These are phyloP conservation scores for Leccinum fuscescens DNA, from an alignment of 1,284 basidiomycete species.

Conservation along the genomic window DNA sequence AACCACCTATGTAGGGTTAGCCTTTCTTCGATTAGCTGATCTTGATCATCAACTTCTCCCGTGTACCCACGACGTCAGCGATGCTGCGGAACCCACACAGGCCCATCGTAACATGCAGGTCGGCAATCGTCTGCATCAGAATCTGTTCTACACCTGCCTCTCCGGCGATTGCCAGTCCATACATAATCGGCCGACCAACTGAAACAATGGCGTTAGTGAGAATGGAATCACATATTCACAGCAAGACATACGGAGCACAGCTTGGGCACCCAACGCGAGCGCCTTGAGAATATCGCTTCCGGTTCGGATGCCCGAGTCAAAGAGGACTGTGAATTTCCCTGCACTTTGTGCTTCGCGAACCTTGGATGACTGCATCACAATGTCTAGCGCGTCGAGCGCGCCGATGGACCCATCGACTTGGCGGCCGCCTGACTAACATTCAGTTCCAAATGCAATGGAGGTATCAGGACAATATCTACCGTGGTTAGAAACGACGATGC, in stretches of 20 bases:
- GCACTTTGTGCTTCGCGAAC: slow-evolving; percentile 56
- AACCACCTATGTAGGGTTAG: not conserved
- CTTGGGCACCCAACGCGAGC: slow-evolving; percentile 67
- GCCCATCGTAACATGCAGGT: slow-evolving; percentile 54
- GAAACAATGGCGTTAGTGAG: not conserved
- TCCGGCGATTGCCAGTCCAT: slow-evolving; percentile 53
- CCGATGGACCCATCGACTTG: slow-evolving; percentile 81
- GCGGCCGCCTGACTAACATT: slow-evolving; percentile 53
- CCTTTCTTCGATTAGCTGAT: slow-evolving; percentile 4
- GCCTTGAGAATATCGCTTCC: slow-evolving; percentile 79
- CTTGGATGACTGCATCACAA: slow-evolving; percentile 56
- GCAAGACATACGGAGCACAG: slow-evolving; percentile 49
- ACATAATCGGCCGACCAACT: slow-evolving; percentile 51
- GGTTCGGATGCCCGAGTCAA: slow-evolving; percentile 78
- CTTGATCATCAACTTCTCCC: slow-evolving; percentile 29
- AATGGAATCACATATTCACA: not conserved
- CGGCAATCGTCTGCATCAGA: slow-evolving; percentile 49
- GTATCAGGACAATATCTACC: slow-evolving; percentile 39
- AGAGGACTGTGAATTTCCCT: slow-evolving; percentile 66
- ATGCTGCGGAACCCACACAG: slow-evolving; percentile 42
- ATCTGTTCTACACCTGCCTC: slow-evolving; percentile 55
- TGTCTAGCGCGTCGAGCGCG: slow-evolving; percentile 65
- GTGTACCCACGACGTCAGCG: slow-evolving; percentile 37
- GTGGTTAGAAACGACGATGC: slow-evolving; percentile 81
- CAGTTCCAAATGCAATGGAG: not conserved